Evolutionary conservation across 441 rosid species (phyloP), one percentile per base, ranked within the genome.

Genomic region (Lepidium campestre): DNA sequence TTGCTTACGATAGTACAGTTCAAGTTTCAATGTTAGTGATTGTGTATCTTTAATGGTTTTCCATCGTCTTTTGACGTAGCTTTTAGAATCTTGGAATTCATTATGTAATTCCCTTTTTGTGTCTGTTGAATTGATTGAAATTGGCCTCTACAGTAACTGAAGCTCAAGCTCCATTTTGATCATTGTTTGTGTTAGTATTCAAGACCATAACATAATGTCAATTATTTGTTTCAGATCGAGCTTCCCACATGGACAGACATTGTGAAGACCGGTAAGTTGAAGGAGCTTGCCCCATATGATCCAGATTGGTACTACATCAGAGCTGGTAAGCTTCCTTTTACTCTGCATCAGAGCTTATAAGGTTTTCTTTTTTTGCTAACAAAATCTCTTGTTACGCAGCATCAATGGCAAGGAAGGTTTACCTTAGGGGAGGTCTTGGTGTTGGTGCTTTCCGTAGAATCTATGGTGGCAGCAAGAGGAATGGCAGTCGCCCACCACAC

Each of bases 251-350:
- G 96, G 97, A 87, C 92, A 29, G 97, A 91, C 64, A 87, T 91
- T 47, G 97, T 91, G 74, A 91, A 91, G 83, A 91, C 97, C 0
- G 97, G 83, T 8, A 79, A 69, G 31, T 77, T 82, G 45, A 91
- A 89, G 81, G 97, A 91, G 86, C 92, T 91, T 65, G 96, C 97
- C 14, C 97, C 97, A 10, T 91, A 89, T 77, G 97, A 91, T 36
- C 94, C 87, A 4, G 96, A 91, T 34, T 91, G 96, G 97, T 91
- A 91, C 75, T 91, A 72, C 75, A 75, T 91, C 68, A 78, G 97
- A 76, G 92, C 94, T 34, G 97, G 97, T 91, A 49, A 20, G 29
- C 6, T 50, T 11, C 12, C n/a, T 1, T 23, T 35, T 12, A 17
- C 8, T 3, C n/a, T 67, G 0, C 7, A 7, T 44, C 36, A 45